Base-by-base conservation (phyloP, 768 basidiomycete genomes). In the Asterophora lycoperdoides region DNA sequence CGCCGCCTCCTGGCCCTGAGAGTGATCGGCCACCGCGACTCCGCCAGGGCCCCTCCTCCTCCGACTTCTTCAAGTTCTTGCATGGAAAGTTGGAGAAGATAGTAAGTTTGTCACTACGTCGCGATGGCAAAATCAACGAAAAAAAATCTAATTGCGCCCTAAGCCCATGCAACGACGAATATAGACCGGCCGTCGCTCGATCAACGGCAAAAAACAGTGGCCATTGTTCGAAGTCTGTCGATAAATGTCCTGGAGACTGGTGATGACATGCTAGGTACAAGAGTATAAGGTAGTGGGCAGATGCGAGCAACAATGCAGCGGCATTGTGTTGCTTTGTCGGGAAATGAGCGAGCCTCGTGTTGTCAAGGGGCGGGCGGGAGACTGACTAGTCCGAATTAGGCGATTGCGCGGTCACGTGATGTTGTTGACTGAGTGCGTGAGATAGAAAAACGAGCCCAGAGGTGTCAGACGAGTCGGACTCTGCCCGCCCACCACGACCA, bases 371-470 rank as follows among this genome's bases (percentile, higher is more conserved):
- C 26, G 38, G 44, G n/a, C n/a, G 28, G 32, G 11, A 26, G 33
- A 2, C 35, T 17, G 18, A 18, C 17, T 20, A 26, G 35, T 37
- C 5, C 5, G 14, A 37, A n/a, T 37, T 18, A 41, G 29, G 45
- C n/a, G 44, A 28, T 36, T 58, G 64, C 71, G 61, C 72, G 72
- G 45, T 67, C 74, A 74, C 66, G 64, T 76, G 74, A 68, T 44
- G 19, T 64, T 73, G 73, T 76, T 76, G 74, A 74, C 67, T 55
- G 52, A 34, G 20, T 41, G 37, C 56, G 61, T 67, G 68, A 65
- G 69, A 71, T 66, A 64, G 61, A 64, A 69, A 68, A 66, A 61
- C 51, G 49, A 65, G 53, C 51, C 54, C 53, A 43, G 56, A 51
- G 18, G 34, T 29, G 44, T 3, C 3, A 23, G 6, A 37, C 44